phyloP scores from a whole-genome alignment of 495 filamentous ascomycete genomes.

The Xylaria sp. region DNA sequence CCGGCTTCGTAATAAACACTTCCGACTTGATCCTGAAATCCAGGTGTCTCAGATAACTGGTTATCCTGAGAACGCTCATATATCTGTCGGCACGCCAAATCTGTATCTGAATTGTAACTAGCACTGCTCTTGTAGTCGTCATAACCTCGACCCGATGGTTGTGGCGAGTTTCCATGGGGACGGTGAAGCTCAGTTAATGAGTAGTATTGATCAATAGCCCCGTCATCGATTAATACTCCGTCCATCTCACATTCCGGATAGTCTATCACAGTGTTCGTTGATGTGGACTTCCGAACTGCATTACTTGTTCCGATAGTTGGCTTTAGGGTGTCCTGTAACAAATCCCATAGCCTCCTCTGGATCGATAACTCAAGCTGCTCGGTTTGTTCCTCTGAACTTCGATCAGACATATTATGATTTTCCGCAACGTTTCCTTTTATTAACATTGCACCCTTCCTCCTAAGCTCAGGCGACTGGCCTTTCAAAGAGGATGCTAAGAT shows the following conservation, averaged over 20 bases:
- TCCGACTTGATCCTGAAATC: neutral
- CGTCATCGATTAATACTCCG: constrained; percentile 8
- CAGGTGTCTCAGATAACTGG: neutral
- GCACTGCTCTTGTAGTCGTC: constrained; percentile 9
- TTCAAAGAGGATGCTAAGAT: constrained; percentile 35
- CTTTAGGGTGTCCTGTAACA: constrained; percentile 30
- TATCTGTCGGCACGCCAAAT: neutral
- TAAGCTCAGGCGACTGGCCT: constrained; percentile 33
- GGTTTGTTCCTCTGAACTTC: neutral
- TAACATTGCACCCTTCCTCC: constrained; percentile 30
- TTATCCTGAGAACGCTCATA: neutral
- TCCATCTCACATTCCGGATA: neutral
- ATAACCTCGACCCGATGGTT: neutral
- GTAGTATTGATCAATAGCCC: neutral
- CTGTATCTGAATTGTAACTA: neutral
- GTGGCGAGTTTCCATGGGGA: neutral
- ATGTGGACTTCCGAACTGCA: neutral
- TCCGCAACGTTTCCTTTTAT: neutral
- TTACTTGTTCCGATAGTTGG: constrained; percentile 28
- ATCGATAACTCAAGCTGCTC: constrained; percentile 19
- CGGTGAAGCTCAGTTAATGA: neutral
- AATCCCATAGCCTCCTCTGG: constrained; percentile 35
- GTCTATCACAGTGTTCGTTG: neutral
- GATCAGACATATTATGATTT: neutral
- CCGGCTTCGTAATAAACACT: neutral